These are phyloP conservation scores for Xylogone sp. DNA, from an alignment of 2,329 filamentous ascomycete species.

Conservation along the genomic window DNA sequence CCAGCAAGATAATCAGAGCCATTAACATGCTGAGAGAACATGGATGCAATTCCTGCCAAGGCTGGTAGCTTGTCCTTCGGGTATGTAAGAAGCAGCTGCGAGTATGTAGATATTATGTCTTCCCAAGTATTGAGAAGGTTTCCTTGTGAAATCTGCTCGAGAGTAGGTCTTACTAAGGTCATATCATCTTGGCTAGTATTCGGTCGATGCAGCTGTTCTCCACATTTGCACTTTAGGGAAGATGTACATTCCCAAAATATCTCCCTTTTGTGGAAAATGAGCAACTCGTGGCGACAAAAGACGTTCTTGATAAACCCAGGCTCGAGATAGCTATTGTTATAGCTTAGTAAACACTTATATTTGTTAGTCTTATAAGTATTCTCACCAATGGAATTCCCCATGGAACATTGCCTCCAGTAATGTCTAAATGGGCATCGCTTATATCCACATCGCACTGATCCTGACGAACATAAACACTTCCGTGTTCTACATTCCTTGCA, in stretches of 20 bases:
- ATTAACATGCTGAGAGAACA: background rate
- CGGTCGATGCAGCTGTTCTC: background rate
- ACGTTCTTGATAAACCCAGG: constrained; percentile 2
- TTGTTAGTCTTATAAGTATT: background rate
- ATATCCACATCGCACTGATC: background rate
- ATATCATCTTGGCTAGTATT: background rate
- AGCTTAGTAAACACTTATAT: background rate
- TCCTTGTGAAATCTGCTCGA: background rate
- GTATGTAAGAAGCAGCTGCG: constrained; percentile 2
- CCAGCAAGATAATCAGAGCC: constrained; percentile 1
- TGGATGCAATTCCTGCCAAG: constrained; percentile 6
- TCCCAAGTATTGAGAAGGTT: constrained; percentile 3
- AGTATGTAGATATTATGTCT: constrained; percentile 8
- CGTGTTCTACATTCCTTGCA: background rate
- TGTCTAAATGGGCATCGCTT: background rate
- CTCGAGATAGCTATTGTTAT: background rate
- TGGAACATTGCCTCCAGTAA: background rate
- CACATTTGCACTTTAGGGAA: background rate
- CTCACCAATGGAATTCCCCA: background rate
- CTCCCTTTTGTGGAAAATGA: background rate
- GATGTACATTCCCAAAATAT: constrained; percentile 2
- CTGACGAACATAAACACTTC: background rate
- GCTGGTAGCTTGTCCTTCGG: constrained; percentile 8
- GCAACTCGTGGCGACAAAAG: background rate
- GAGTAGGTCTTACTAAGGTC: background rate